A percentile compares a stretch with the other conserved stretches of the same genome.
Evolutionary conservation across 2,329 filamentous ascomycete species (phyloP).

Genomic region (Biscogniauxia mediterranea): DNA sequence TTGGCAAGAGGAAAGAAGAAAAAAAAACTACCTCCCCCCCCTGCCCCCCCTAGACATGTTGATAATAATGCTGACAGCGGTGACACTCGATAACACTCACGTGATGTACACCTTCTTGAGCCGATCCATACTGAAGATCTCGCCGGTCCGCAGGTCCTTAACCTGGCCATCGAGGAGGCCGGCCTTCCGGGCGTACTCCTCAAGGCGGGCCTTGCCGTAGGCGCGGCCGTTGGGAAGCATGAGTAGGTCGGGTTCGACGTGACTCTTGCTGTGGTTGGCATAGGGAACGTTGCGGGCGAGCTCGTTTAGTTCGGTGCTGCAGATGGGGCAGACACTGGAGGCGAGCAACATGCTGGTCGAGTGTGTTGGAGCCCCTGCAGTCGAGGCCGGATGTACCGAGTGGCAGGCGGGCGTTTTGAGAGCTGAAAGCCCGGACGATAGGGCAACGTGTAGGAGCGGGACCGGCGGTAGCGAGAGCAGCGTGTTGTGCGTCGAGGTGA

Average conservation of each 20-base stretch:
- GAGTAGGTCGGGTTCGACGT: constrained; percentile 83
- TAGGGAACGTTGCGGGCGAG: constrained; percentile 87
- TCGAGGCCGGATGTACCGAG: constrained; percentile 43
- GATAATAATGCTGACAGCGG: background rate
- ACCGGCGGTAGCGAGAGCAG: constrained; percentile 79
- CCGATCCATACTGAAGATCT: constrained; percentile 59
- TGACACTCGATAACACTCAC: constrained; percentile 35
- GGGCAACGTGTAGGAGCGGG: constrained; percentile 84
- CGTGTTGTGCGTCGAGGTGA: constrained; percentile 81
- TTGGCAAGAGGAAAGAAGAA: background rate
- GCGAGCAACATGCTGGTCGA: constrained; percentile 58
- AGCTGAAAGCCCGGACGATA: constrained; percentile 87
- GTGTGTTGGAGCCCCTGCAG: constrained; percentile 34
- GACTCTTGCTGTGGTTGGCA: constrained; percentile 91
- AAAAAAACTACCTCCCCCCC: background rate
- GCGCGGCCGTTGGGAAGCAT: constrained; percentile 85
- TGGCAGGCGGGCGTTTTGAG: constrained; percentile 96
- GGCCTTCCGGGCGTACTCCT: constrained; percentile 76
- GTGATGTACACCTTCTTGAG: constrained; percentile 91
- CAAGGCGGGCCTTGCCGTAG: constrained; percentile 73
- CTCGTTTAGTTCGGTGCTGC: constrained; percentile 90
- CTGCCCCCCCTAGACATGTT: background rate
- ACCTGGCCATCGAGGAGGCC: constrained; percentile 65
- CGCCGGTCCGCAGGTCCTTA: constrained; percentile 75
- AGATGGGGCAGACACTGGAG: constrained; percentile 83